Evolutionary conservation across 352 stramenopile genomes (phyloP).

Genomic region (Phytophthora meadii): DNA sequence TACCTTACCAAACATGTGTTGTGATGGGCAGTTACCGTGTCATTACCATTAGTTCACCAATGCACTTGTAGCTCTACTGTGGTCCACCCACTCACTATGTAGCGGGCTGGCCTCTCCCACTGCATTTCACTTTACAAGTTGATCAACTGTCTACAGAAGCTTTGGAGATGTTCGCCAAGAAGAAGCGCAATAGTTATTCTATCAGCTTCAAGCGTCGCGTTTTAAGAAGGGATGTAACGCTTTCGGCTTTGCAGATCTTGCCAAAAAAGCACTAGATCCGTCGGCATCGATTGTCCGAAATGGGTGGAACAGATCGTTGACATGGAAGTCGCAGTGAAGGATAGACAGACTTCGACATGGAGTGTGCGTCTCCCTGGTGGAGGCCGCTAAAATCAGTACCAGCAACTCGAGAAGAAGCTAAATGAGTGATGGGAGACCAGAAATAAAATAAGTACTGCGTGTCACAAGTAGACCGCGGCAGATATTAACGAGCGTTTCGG

Average conservation of each 20-base stretch:
- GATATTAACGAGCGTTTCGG: no score
- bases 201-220: neutral
- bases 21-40: neutral
- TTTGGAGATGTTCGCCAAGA: neutral
- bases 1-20: neutral
- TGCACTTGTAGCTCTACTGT: no score
- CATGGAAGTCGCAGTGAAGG: neutral
- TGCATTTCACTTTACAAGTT: neutral
- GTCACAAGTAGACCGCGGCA: neutral
- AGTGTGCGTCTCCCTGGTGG: neutral
- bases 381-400: neutral
- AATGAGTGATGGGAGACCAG: neutral
- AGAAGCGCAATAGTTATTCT: neutral
- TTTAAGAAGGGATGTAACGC: neutral
- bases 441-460: neutral
- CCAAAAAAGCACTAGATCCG: slow-evolving; percentile 2
- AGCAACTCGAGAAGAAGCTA: neutral
- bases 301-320: neutral
- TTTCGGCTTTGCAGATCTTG: neutral
- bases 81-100: neutral
- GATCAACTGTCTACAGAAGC: neutral
- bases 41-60: neutral
- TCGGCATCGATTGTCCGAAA: slow-evolving; percentile 6
- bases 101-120: neutral
- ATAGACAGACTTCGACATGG: neutral